phyloP scores from a whole-genome alignment of 1,284 basidiomycete species.

The Rhodotorula sp. region DNA sequence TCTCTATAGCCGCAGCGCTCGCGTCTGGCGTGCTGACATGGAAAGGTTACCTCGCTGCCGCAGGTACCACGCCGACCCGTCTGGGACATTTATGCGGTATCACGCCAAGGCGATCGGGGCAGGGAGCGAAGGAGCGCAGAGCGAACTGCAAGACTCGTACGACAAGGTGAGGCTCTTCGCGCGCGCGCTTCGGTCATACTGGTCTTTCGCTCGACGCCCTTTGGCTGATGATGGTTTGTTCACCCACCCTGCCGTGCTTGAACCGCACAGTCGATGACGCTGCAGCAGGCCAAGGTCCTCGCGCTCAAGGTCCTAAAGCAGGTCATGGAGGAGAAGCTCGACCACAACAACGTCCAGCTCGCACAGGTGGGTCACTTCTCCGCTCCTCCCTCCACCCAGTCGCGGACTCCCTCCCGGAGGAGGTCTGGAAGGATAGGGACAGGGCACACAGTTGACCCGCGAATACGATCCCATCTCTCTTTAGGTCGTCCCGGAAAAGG shows the following conservation, averaged over 20 bases:
- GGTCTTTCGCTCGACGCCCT: neutral
- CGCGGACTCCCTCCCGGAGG: neutral
- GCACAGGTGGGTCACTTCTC: constrained; percentile 66
- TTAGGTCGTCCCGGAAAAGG: constrained; percentile 70
- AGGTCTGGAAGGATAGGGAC: too few relatives aligned
- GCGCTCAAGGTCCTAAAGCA: constrained; percentile 92
- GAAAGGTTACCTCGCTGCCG: neutral
- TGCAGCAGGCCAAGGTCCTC: constrained; percentile 82
- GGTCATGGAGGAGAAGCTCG: constrained; percentile 99
- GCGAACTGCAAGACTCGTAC: constrained; percentile 96
- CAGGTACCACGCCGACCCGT: constrained; percentile 97
- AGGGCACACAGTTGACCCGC: neutral
- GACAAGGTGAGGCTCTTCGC: constrained; percentile 66
- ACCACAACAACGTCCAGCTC: constrained; percentile 96
- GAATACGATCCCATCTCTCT: neutral
- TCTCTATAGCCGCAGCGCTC: neutral
- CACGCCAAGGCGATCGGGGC: constrained; percentile 99
- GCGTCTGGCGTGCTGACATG: neutral
- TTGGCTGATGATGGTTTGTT: neutral
- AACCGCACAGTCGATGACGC: constrained; percentile 76
- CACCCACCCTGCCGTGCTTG: neutral
- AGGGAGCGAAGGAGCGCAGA: constrained; percentile 96
- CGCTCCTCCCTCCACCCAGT: neutral
- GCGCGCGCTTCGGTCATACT: neutral
- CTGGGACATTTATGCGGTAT: constrained; percentile 96